Conservation (phyloP, 768 basidiomycete species). For the Phylloporus sp. region DNA sequence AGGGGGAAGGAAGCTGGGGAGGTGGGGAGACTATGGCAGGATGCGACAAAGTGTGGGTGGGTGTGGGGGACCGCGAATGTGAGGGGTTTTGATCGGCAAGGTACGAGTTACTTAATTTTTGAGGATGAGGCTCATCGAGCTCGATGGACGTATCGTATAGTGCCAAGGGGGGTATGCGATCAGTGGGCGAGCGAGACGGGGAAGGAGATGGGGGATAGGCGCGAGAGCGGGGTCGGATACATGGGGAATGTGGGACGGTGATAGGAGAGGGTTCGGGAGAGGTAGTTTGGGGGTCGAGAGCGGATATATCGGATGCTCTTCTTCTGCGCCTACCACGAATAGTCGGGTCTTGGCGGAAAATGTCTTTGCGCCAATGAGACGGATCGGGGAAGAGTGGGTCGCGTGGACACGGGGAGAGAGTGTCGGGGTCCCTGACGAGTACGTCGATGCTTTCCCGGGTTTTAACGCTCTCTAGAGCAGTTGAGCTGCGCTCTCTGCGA, state of each 20-base stretch:
- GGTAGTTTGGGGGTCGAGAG: conserved; percentile 30
- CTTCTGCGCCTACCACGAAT: conserved; percentile 63
- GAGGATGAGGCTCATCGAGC: background rate
- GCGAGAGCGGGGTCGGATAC: conserved; percentile 40
- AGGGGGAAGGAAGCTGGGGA: conserved; percentile 12
- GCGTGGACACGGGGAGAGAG: conserved; percentile 31
- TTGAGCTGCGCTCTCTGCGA: conserved; percentile 64
- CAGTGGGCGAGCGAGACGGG: conserved; percentile 40
- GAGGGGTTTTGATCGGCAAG: conserved; percentile 5
- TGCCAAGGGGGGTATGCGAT: conserved; percentile 31
- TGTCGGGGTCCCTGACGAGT: conserved; percentile 20
- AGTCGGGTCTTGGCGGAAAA: conserved; percentile 36
- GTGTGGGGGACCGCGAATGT: conserved; percentile 39
- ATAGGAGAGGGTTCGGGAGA: conserved; percentile 23
- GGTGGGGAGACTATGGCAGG: conserved; percentile 15
- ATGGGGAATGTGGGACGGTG: conserved; percentile 37
- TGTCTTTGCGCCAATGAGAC: conserved; percentile 56
- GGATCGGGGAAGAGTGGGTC: conserved; percentile 47
- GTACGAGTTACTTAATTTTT: conserved; percentile 1
- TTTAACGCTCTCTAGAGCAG: conserved; percentile 51
- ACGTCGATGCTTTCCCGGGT: conserved; percentile 44
- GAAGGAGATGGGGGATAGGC: conserved; percentile 55
- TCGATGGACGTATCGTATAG: conserved; percentile 18
- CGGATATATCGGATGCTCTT: conserved; percentile 42
- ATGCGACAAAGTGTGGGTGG: conserved; percentile 31